phyloP scores from a whole-genome alignment of 345 rosid species.

The Trapa bicornis region DNA sequence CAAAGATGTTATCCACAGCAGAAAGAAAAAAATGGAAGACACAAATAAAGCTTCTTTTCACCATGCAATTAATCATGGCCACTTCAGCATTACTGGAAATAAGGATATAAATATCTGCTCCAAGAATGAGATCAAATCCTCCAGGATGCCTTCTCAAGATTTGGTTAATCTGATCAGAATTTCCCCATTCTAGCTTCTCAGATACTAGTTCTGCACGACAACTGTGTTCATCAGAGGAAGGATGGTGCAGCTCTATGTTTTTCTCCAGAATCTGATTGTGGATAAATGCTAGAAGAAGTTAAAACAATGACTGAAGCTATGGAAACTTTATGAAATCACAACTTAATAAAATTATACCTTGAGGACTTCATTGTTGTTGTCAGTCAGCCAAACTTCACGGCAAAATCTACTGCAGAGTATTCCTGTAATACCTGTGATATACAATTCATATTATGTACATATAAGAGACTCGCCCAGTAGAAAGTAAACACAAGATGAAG shows the following conservation, averaged over 20 bases:
- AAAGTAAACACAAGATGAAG: neutral
- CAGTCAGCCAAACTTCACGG: slow-evolving; percentile 58
- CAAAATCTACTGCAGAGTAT: slow-evolving; percentile 82
- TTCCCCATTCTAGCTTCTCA: slow-evolving; percentile 91
- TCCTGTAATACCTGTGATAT: slow-evolving; percentile 66
- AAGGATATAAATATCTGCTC: slow-evolving; percentile 95
- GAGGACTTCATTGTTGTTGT: slow-evolving; percentile 87
- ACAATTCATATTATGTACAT: neutral
- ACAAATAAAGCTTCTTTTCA: neutral
- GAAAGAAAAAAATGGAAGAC: neutral
- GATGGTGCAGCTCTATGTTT: slow-evolving; percentile 52
- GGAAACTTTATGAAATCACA: slow-evolving; percentile 6
- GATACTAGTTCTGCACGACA: slow-evolving; percentile 47
- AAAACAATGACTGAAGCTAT: slow-evolving; percentile 9
- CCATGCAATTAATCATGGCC: neutral
- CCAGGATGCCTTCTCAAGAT: slow-evolving; percentile 38
- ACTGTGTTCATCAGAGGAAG: slow-evolving; percentile 29
- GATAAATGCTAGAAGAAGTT: neutral
- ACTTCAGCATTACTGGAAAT: neutral
- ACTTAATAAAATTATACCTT: slow-evolving; percentile 46
- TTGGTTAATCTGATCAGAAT: slow-evolving; percentile 41
- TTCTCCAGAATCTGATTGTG: slow-evolving; percentile 62
- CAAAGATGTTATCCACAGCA: neutral
- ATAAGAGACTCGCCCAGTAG: no score
- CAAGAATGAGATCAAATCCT: slow-evolving; percentile 87